Evolutionary conservation across 139 green algal species (phyloP), one percentile per base, ranked within the genome.

Genomic region (Limnomonas spitsbergensis): DNA sequence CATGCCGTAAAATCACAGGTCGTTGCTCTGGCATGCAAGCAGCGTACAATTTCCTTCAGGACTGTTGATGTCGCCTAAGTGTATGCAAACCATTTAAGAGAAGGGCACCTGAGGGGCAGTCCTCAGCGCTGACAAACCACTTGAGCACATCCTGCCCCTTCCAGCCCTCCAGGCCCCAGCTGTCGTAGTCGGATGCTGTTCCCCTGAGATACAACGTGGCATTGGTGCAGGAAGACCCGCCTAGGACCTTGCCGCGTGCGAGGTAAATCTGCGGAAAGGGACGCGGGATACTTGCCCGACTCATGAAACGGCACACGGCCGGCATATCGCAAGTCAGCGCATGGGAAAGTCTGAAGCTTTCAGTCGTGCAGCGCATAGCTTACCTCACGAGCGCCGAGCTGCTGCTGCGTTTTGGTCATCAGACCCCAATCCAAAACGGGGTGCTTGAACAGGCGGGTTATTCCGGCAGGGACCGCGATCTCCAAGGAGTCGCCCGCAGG

Each of bases 141-240:
- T 85, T 70, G 66, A 97, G 86, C 56, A 94, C 90, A 40, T 98
- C 92, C 71, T 88, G 66, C 24, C 81, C 38, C 7, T 34, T 39
- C 94, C 94, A 98, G 71, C 92, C 92, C 24, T 81, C 54, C 69
- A 97, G 78, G 40, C 81, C 86, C 94, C 94, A 98, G 27, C 14
- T 66, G 80, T 97, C 92, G 56, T 97, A 98, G 86, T 98, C 94
- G 0, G 78, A 76, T 0, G 89, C 52, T 0, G 79, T 80, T 6
- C 94, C 94, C 2, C 94, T 87, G 79, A 93, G 84, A 88, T 98
- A 98, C 68, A 98, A 85, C 2, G 92, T 97, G 66, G 93, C 94
- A 74, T 98, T 98, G 56, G 93, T 96, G 80, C 84, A 87, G 2
- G 86, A 92, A 66, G 86, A 94, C 71, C 94, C 94, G 2, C 94